Base-by-base conservation (phyloP, 768 basidiomycete species). In the Ramaria sp. region DNA sequence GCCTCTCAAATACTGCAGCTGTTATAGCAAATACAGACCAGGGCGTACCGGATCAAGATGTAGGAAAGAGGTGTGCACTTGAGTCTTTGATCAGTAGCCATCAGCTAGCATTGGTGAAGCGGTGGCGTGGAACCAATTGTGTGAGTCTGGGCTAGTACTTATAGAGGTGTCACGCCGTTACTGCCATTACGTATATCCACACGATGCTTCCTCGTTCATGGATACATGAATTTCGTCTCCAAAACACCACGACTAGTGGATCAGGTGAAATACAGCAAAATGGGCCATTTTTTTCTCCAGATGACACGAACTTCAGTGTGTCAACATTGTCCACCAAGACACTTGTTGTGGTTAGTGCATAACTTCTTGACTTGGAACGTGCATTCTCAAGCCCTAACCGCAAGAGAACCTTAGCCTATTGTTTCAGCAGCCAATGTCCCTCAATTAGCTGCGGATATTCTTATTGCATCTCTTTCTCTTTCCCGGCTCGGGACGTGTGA, bases 341-440 rank as follows among this genome's bases (percentile, higher is more conserved):
- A 20, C 51, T 52, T 24, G 33, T 52, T 24, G 37, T 52, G 15
- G 51, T 52, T 7, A 52, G 51, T 52, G 7, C 20, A 13, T 52
- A 17, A 9, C 7, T 7, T 52, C 34, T 37, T 13, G 34, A 37
- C 34, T 10, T 10, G 13, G 34, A 27, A 13, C 34, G 13, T 52
- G 34, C 17, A 13, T 52, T 33, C 34, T 39, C n/a, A n/a, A 15
- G 33, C 20, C 2, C 51, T 37, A 39, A 52, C 51, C 33, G 22
- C n/a, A 17, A 49, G 48, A 49, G 11, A 27, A 34, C 17, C 3
- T 33, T 50, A 81, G 79, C 88, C 90, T 34, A 65, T 89, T 45
- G 86, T 91, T 11, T 90, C 89, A 5, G 79, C 81, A 11, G 89
- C 86, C 49, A 91, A 91, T 70, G 78, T 91, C 43, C 75, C 82